A percentile compares a stretch with the other conserved stretches of the same genome.
Conservation (phyloP, 495 filamentous ascomycete genomes). For the Penicillium psychrofluorescens region DNA sequence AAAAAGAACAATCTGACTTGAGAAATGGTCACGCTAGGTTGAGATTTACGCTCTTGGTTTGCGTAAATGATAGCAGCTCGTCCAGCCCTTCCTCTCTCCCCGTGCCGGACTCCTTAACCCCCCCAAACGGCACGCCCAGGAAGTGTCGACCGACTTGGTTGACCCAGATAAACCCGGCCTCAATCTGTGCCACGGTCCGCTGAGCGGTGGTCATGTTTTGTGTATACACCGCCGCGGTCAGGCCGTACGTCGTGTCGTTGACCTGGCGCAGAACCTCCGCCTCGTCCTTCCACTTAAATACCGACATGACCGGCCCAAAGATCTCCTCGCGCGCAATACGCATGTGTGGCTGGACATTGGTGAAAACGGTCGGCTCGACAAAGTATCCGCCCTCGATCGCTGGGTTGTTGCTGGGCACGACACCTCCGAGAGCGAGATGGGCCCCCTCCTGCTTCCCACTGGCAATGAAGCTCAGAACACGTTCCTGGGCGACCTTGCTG, state of each 20-base stretch:
- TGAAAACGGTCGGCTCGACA: conserved; percentile 60
- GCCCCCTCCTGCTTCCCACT: conserved; percentile 38
- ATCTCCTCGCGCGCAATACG: conserved; percentile 59
- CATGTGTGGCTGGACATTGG: conserved; percentile 54
- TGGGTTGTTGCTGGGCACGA: too few species aligned
- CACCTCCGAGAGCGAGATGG: too few species aligned
- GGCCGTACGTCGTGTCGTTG: conserved; percentile 75
- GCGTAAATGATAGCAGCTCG: conserved; percentile 61
- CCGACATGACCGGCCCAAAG: conserved; percentile 78
- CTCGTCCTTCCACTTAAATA: conserved; percentile 67
- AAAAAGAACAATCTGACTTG: too few species aligned
- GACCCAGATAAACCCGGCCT: conserved; percentile 87
- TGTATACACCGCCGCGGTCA: conserved; percentile 72
- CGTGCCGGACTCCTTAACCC: conserved; percentile 80
- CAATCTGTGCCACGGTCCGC: conserved; percentile 64
- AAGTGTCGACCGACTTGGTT: conserved; percentile 64
- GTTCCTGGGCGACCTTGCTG: too few species aligned
- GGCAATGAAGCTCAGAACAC: conserved; percentile 37
- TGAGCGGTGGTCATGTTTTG: conserved; percentile 63
- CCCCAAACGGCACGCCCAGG: conserved; percentile 68
- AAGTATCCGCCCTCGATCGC: conserved; percentile 36
- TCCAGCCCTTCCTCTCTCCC: conserved; percentile 74
- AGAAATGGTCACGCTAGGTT: too few species aligned
- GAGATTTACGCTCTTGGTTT: conserved; percentile 40
- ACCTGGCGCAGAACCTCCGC: conserved; percentile 68